phyloP scores from a whole-genome alignment of 176 grass and related monocot genomes.

The Alopecurus myosuroides region DNA sequence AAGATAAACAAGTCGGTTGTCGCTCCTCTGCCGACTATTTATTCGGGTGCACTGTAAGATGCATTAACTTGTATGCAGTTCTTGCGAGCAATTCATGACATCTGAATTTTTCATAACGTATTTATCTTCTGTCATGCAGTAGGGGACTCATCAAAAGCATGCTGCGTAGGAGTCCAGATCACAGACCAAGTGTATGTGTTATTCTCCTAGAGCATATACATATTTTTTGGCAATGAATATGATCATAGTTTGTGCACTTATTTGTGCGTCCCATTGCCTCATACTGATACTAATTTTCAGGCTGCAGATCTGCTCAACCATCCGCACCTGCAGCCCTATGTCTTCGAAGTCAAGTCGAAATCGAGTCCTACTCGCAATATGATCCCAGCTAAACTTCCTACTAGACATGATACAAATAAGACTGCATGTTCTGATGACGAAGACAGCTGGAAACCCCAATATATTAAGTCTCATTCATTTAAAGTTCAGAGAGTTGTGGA shows the following conservation, averaged over 20 bases:
- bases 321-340: conserved; percentile 68
- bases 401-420: conserved; percentile 27
- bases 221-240: background rate
- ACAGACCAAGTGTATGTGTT: conserved; percentile 85
- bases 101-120: conserved; percentile 1
- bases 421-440: conserved; percentile 40
- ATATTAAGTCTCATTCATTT: conserved; percentile 61
- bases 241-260: background rate
- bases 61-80: background rate
- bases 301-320: conserved; percentile 80
- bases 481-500: conserved; percentile 45
- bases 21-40: conserved; percentile 75
- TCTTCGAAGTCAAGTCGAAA: conserved; percentile 61
- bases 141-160: conserved; percentile 94
- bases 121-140: conserved; percentile 41
- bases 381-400: conserved; percentile 18
- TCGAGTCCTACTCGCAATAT: conserved; percentile 34
- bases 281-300: conserved; percentile 36
- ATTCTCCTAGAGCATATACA: background rate
- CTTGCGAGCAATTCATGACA: background rate
- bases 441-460: conserved; percentile 39
- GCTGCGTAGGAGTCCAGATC: conserved; percentile 81
- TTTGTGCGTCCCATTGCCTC: background rate
- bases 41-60: conserved; percentile 86
- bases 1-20: conserved; percentile 89